These are phyloP conservation scores for Trichoderma virens DNA, from an alignment of 495 filamentous ascomycete genomes.

Conservation along the genomic window DNA sequence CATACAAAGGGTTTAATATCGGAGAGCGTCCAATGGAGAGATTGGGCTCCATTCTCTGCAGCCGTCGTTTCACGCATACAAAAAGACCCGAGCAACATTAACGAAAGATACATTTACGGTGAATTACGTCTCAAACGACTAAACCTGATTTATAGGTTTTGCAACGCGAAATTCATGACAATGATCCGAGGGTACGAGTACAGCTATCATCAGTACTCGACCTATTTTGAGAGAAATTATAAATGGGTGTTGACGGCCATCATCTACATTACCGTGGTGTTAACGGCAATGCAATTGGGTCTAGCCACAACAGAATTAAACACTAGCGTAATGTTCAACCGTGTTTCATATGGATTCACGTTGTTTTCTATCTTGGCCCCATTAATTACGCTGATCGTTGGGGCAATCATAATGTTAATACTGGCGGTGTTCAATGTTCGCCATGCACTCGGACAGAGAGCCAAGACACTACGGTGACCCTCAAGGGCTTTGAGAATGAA, in stretches of 20 bases:
- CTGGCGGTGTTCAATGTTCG: not conserved
- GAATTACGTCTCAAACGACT: not conserved
- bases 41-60: not conserved
- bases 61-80: not conserved
- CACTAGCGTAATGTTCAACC: not conserved
- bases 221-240: not conserved
- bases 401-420: not conserved
- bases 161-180: not conserved
- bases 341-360: not conserved
- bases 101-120: not conserved
- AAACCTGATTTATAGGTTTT: not conserved
- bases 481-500: not conserved
- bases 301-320: not conserved
- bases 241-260: not conserved
- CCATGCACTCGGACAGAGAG: not conserved
- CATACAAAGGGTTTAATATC: not conserved
- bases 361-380: not conserved
- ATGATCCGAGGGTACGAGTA: not conserved
- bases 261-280: not conserved
- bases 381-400: not conserved
- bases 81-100: not conserved
- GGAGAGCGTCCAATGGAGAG: not conserved
- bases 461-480: no score
- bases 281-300: not conserved
- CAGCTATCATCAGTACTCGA: not conserved